Percentiles rank a stretch among this genome's conserved stretches.
Evolutionary conservation across 169 alveolate genomes (phyloP).

Genomic region (Plasmodium knowlesi): DNA sequence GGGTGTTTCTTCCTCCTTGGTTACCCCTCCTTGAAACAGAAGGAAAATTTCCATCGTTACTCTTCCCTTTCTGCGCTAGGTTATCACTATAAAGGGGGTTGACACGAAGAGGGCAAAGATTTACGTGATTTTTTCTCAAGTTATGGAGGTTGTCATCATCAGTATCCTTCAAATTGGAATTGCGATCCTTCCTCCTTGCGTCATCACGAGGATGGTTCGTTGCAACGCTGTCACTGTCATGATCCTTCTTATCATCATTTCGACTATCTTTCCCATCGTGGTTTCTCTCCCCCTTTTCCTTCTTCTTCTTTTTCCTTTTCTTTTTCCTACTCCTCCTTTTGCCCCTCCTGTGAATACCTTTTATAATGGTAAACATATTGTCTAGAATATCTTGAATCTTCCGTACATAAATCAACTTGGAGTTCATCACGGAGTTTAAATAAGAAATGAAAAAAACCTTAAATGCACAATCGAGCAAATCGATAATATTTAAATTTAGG

Average conservation of each 20-base stretch:
- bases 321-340: not conserved
- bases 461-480: conserved; percentile 46
- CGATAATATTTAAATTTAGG: conserved; percentile 43
- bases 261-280: not conserved
- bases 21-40: not conserved
- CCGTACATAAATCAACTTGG: conserved; percentile 33
- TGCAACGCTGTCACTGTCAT: not conserved
- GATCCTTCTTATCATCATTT: not conserved
- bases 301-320: not conserved
- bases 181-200: not conserved
- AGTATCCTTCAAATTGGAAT: not conserved
- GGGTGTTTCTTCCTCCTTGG: not conserved
- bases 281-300: not conserved
- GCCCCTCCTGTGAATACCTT: conserved; percentile 31
- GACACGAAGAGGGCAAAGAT: not conserved
- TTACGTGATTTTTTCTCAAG: not conserved
- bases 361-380: conserved; percentile 40
- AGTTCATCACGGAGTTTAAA: conserved; percentile 26
- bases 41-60: not conserved
- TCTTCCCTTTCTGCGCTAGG: not conserved
- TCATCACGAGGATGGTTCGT: not conserved
- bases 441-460: conserved; percentile 62
- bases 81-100: not conserved
- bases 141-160: not conserved
- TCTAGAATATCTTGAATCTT: conserved; percentile 39